A percentile compares a stretch with the other conserved stretches of the same genome.
These are phyloP conservation scores for Mycosphaerelloides madeirae DNA, from an alignment of 2,329 filamentous ascomycete genomes.

Conservation along the genomic window DNA sequence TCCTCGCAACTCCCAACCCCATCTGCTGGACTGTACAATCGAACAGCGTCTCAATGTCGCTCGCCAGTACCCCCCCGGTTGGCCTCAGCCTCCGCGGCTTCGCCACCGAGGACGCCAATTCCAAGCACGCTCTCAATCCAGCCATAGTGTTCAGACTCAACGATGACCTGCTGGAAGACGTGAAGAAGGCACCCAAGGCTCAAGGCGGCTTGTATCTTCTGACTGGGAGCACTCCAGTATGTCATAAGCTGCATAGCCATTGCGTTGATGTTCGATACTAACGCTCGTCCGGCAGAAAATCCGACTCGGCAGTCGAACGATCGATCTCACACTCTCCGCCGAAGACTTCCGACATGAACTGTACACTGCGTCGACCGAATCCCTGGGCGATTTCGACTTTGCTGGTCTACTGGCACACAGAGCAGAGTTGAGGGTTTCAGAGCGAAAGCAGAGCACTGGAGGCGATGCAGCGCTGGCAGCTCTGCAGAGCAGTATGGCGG, in stretches of 20 bases:
- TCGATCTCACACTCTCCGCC: constrained; percentile 50
- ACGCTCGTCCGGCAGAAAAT: constrained; percentile 40
- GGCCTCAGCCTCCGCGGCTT: constrained; percentile 29
- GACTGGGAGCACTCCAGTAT: constrained; percentile 33
- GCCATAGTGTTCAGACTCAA: constrained; percentile 31
- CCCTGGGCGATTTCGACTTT: constrained; percentile 50
- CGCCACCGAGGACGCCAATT: constrained; percentile 9
- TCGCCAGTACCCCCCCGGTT: constrained; percentile 13
- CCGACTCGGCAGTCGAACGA: constrained; percentile 53
- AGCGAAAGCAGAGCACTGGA: constrained; percentile 52
- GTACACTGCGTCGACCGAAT: constrained; percentile 44
- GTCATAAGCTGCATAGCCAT: constrained; percentile 6
- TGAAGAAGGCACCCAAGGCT: constrained; percentile 27
- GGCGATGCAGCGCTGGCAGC: constrained; percentile 57
- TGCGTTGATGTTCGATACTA: background rate
- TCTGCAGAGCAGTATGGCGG: constrained; percentile 56
- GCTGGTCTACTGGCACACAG: constrained; percentile 55
- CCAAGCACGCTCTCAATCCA: constrained; percentile 18
- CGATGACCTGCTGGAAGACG: constrained; percentile 29
- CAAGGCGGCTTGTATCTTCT: constrained; percentile 30
- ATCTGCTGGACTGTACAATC: no score
- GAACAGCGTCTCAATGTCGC: constrained; percentile 13
- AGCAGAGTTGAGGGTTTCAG: constrained; percentile 37
- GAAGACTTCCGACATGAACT: constrained; percentile 56
- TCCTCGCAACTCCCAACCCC: no score